Conservation (phyloP, 768 basidiomycete genomes). For the Suillus tomentosus region DNA sequence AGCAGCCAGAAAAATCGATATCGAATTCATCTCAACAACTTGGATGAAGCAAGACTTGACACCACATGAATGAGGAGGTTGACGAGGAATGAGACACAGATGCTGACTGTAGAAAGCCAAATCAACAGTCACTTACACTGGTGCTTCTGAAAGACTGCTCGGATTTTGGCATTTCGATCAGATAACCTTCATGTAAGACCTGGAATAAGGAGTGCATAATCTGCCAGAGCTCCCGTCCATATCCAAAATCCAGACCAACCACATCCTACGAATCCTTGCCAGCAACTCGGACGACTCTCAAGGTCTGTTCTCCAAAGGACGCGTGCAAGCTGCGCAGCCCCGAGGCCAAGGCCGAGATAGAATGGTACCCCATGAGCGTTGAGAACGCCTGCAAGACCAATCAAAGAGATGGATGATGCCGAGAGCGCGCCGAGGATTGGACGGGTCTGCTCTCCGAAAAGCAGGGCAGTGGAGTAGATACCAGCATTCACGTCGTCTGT, state of each 20-base stretch:
- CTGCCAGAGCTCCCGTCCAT: constrained; percentile 77
- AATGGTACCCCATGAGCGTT: constrained; percentile 79
- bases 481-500: constrained; percentile 82
- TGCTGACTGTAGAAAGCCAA: background rate
- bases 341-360: constrained; percentile 75
- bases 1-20: background rate
- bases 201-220: constrained; percentile 49
- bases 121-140: background rate
- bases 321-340: constrained; percentile 74
- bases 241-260: constrained; percentile 89
- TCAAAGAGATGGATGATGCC: constrained; percentile 65
- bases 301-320: constrained; percentile 78
- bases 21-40: background rate
- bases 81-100: background rate
- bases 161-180: background rate
- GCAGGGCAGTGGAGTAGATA: constrained; percentile 91
- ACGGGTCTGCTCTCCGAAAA: constrained; percentile 80
- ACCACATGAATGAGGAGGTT: background rate
- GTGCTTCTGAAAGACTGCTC: background rate
- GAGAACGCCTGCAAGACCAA: constrained; percentile 78
- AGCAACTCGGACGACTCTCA: constrained; percentile 75
- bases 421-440: constrained; percentile 78
- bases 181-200: constrained; percentile 9
- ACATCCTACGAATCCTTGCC: constrained; percentile 86
- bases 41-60: background rate